Evolutionary conservation across 371 early-diverging fungal species (phyloP), one percentile per base, ranked within the genome.

Genomic region (Mucor racemosus): DNA sequence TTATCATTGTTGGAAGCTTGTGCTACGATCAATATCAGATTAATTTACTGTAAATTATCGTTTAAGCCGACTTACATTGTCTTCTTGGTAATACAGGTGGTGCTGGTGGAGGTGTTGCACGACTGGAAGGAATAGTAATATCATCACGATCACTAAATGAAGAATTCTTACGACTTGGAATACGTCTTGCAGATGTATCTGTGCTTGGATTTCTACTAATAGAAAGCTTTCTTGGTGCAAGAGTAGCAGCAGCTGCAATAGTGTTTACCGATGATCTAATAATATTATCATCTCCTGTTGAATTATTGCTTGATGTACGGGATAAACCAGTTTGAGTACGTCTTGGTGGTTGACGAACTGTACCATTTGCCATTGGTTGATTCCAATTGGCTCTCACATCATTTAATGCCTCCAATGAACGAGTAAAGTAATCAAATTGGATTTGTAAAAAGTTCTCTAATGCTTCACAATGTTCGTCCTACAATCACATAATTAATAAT

Each of bases 381-480:
- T 58, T 60, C 73, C 68, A 68, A 15, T 65, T 68, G 7, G 58
- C 19, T 59, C 39, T 50, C 0, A 59, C 73, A 7, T 59, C 56
- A 17, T 68, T 36, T 38, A 91, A 62, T 8, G 79, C 56, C 57
- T 88, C 85, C 40, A 80, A 57, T 11, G 84, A 74, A 33, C 61
- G 58, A 62, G 68, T 62, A 62, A 84, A 78, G 69, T 81, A 90
- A 39, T 80, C 71, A 17, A 77, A 70, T 62, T 90, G 87, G 0
- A 84, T 79, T 60, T 90, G 88, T 17, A 92, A 68, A 15, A 90
- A 71, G 19, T 68, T 70, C 14, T 81, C 60, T 19, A 92, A 68
- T 14, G 84, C 85, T 48, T 83, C 73, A 58, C 80, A 73, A 55
- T 89, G 87, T 34, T 85, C 83, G 42, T 85, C 90, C 84, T 89